Evolutionary conservation across 192 early-diverging fungal species (phyloP).

Genomic region (Backusella tuberculispora): DNA sequence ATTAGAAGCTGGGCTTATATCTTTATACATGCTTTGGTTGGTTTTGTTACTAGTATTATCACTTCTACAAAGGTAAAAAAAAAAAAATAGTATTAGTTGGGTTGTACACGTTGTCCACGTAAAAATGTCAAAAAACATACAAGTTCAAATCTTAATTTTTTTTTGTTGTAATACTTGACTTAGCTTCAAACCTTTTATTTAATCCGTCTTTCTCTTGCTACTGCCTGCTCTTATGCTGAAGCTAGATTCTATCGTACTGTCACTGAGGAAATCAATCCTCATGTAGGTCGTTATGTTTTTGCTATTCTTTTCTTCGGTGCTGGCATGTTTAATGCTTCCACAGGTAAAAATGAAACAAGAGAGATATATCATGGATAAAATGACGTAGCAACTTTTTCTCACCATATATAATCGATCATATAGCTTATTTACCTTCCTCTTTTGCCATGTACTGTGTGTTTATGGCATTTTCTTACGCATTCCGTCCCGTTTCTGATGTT

Average conservation of each 20-base stretch:
- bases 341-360: constrained; percentile 51
- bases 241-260: constrained; percentile 69
- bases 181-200: constrained; percentile 80
- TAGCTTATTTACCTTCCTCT: constrained; percentile 86
- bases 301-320: constrained; percentile 69
- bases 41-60: constrained; percentile 48
- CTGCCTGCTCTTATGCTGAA: constrained; percentile 62
- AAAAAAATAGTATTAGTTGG: background rate
- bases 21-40: constrained; percentile 56
- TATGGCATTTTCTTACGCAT: constrained; percentile 71
- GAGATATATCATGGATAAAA: background rate
- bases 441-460: constrained; percentile 91
- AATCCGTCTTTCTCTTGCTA: constrained; percentile 61
- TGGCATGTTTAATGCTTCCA: constrained; percentile 86
- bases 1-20: constrained; percentile 90
- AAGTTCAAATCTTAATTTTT: background rate
- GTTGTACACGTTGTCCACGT: background rate
- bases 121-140: background rate
- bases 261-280: constrained; percentile 59
- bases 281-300: constrained; percentile 69
- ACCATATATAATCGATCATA: background rate
- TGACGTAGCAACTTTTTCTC: background rate
- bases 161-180: background rate
- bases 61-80: constrained; percentile 45
- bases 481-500: constrained; percentile 56